phyloP scores from a whole-genome alignment of 441 rosid species.

The Breynia disticha region DNA sequence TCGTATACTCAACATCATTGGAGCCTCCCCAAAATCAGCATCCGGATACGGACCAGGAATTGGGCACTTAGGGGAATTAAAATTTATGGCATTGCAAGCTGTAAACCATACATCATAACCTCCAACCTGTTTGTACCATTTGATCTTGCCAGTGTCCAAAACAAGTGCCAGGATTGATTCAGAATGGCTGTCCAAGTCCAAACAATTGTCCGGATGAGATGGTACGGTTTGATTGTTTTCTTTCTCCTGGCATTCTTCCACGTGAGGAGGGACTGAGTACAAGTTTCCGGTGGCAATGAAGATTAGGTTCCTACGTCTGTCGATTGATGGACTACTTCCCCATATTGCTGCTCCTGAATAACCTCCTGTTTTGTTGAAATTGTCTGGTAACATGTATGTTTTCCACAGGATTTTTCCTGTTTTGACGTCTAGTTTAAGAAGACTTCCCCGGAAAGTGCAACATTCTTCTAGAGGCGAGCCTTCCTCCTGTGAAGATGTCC shows the following conservation, averaged over 20 bases:
- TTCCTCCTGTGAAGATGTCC: constrained; percentile 39
- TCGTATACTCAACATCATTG: constrained; percentile 18
- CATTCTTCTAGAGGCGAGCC: constrained; percentile 16
- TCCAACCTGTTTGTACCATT: constrained; percentile 32
- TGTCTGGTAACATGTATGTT: constrained; percentile 26
- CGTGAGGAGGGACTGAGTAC: constrained; percentile 28
- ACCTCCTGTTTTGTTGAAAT: constrained; percentile 20
- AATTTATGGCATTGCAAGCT: constrained; percentile 17
- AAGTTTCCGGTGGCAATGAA: constrained; percentile 38
- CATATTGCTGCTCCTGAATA: constrained; percentile 32
- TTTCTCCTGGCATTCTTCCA: constrained; percentile 26
- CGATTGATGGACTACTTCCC: constrained; percentile 40
- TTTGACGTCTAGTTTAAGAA: constrained; percentile 18
- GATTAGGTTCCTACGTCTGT: constrained; percentile 21
- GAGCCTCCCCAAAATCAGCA: constrained; percentile 39
- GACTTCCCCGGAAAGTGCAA: constrained; percentile 34
- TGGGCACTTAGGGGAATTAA: constrained; percentile 28
- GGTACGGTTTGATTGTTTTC: constrained; percentile 31
- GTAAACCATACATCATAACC: constrained; percentile 31
- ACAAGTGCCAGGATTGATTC: constrained; percentile 26
- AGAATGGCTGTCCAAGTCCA: constrained; percentile 25
- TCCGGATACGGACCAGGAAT: constrained; percentile 32
- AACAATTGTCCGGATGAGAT: constrained; percentile 24
- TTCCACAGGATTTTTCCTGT: constrained; percentile 9
- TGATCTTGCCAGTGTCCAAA: constrained; percentile 22